Conservation (phyloP, 495 filamentous ascomycete genomes). For the Xylaria grammica region DNA sequence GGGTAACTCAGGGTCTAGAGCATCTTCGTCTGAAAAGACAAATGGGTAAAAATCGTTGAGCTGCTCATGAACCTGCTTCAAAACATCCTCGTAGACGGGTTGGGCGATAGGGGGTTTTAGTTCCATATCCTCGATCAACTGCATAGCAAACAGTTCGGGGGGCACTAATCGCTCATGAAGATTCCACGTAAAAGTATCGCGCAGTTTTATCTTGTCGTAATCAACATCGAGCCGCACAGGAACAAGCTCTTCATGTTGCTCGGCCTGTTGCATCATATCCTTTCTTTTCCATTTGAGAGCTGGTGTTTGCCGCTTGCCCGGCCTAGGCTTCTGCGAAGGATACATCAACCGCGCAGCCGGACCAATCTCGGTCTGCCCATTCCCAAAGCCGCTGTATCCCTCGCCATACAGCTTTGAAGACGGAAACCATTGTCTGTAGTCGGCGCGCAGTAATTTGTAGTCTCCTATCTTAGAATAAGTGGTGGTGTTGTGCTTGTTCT, state of each 20-base stretch:
- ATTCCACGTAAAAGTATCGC: slow-evolving; percentile 99
- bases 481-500: slow-evolving; percentile 46
- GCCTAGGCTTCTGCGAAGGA: slow-evolving; percentile 70
- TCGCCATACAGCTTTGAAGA: slow-evolving; percentile 64
- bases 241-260: slow-evolving; percentile 88
- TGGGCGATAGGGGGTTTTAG: slow-evolving; percentile 68
- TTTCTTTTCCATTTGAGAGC: slow-evolving; percentile 73
- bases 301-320: slow-evolving; percentile 74
- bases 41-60: slow-evolving; percentile 92
- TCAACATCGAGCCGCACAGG: slow-evolving; percentile 93
- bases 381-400: slow-evolving; percentile 90
- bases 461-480: slow-evolving; percentile 47
- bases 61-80: slow-evolving; percentile 84
- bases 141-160: slow-evolving; percentile 80
- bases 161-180: slow-evolving; percentile 85
- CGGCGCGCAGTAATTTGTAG: slow-evolving; percentile 58
- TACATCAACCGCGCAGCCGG: slow-evolving; percentile 68
- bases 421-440: slow-evolving; percentile 49
- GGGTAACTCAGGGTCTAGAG: slow-evolving; percentile 86
- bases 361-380: slow-evolving; percentile 73
- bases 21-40: slow-evolving; percentile 84
- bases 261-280: slow-evolving; percentile 80
- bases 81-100: slow-evolving; percentile 76
- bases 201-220: slow-evolving; percentile 91
- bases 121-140: slow-evolving; percentile 89